phyloP scores from a whole-genome alignment of 495 filamentous ascomycete genomes.

The Talaromyces wortmannii region DNA sequence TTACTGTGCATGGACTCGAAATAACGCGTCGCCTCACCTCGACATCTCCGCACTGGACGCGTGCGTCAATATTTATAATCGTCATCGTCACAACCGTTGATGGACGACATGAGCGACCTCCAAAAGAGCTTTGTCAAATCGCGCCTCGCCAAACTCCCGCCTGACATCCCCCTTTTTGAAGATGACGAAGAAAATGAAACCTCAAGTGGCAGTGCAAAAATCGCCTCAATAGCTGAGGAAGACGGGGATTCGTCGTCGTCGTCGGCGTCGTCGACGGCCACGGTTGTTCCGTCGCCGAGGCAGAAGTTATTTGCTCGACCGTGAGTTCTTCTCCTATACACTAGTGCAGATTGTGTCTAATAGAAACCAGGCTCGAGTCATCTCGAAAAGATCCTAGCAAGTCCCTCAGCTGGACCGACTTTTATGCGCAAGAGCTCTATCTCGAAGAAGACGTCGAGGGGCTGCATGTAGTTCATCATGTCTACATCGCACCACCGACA shows the following conservation, averaged over 20 bases:
- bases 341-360: background rate
- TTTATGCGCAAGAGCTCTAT: constrained; percentile 81
- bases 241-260: constrained; percentile 75
- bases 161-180: constrained; percentile 41
- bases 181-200: constrained; percentile 37
- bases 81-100: background rate
- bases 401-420: constrained; percentile 74
- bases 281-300: constrained; percentile 72
- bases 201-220: constrained; percentile 17
- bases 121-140: constrained; percentile 78
- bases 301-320: constrained; percentile 67
- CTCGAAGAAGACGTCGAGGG: constrained; percentile 40
- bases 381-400: constrained; percentile 5
- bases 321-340: constrained; percentile 16
- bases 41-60: no score
- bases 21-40: no score
- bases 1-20: no score
- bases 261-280: constrained; percentile 82
- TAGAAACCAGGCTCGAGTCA: background rate
- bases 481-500: constrained; percentile 64
- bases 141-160: constrained; percentile 51
- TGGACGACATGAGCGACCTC: constrained; percentile 67
- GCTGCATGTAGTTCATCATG: constrained; percentile 63
- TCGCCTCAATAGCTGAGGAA: constrained; percentile 23
- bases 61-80: no score